Percentiles rank a stretch among this genome's conserved stretches.
Evolutionary conservation across 805 yeast species (phyloP).

Genomic region (Tetrapisispora taiwanensis): DNA sequence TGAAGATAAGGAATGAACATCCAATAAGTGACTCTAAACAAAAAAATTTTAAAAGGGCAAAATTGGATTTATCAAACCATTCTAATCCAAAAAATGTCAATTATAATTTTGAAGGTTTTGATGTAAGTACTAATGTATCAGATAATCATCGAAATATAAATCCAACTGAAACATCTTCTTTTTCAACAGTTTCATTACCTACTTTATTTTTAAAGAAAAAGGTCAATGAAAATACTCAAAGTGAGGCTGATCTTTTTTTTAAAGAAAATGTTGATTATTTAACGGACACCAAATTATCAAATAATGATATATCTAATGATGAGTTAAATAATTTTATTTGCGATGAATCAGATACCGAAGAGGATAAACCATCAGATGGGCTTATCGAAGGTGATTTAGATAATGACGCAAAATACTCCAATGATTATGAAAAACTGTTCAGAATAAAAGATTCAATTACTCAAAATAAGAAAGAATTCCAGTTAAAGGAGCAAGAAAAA

Average conservation of each 20-base stretch:
- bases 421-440: no score
- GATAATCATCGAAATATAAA: not conserved
- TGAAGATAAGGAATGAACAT: no score
- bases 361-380: not conserved
- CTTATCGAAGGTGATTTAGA: not conserved
- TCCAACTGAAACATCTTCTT: not conserved
- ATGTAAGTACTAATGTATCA: not conserved
- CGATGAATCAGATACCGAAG: not conserved
- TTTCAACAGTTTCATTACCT: not conserved
- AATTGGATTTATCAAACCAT: no score
- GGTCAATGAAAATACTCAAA: not conserved
- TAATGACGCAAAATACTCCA: no score
- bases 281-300: not conserved
- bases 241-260: not conserved
- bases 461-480: no score
- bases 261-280: conserved; percentile 1
- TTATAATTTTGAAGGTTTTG: not conserved
- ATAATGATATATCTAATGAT: not conserved
- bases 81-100: no score
- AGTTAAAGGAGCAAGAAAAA: no score
- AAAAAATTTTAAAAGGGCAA: no score
- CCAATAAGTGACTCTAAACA: no score
- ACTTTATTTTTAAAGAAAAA: not conserved
- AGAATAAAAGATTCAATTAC: no score
- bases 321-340: no score